phyloP scores from a whole-genome alignment of 495 filamentous ascomycete genomes.

The Gamarada debralockiae region DNA sequence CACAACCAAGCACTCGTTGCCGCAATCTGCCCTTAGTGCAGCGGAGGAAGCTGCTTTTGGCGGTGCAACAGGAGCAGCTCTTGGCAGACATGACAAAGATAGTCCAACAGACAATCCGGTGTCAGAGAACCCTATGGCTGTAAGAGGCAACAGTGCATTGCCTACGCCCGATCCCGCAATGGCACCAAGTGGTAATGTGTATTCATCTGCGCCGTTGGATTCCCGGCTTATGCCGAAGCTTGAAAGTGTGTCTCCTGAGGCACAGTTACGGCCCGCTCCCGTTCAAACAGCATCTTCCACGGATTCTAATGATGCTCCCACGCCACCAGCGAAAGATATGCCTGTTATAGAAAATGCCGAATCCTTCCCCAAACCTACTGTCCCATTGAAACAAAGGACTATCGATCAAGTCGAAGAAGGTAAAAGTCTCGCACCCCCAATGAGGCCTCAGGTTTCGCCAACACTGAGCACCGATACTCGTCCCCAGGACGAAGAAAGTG shows the following conservation, averaged over 20 bases:
- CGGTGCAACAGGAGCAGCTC: constrained; percentile 19
- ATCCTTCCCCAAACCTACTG: constrained; percentile 32
- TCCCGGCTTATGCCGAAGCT: constrained; percentile 15
- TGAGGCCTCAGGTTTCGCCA: constrained; percentile 45
- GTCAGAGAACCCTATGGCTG: not conserved
- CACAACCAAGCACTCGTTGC: constrained; percentile 15
- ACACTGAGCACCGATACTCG: constrained; percentile 53
- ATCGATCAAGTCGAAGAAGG: not conserved
- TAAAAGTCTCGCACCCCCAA: constrained; percentile 23
- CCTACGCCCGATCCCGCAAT: constrained; percentile 18
- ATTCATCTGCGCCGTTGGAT: constrained; percentile 13
- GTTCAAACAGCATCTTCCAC: constrained; percentile 12
- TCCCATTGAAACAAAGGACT: constrained; percentile 41
- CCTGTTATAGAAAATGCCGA: constrained; percentile 19
- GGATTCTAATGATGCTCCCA: constrained; percentile 26
- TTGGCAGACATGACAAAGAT: constrained; percentile 7
- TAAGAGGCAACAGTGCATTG: not conserved
- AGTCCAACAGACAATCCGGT: not conserved
- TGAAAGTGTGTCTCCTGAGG: constrained; percentile 10
- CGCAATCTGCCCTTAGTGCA: constrained; percentile 17
- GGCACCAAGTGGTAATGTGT: constrained; percentile 18
- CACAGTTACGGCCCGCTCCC: constrained; percentile 13
- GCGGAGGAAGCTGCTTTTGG: constrained; percentile 21
- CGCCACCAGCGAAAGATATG: constrained; percentile 36
- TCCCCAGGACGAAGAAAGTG: constrained; percentile 59